Conservation (phyloP, 169 alveolate species). For the Babesia gibsoni region DNA sequence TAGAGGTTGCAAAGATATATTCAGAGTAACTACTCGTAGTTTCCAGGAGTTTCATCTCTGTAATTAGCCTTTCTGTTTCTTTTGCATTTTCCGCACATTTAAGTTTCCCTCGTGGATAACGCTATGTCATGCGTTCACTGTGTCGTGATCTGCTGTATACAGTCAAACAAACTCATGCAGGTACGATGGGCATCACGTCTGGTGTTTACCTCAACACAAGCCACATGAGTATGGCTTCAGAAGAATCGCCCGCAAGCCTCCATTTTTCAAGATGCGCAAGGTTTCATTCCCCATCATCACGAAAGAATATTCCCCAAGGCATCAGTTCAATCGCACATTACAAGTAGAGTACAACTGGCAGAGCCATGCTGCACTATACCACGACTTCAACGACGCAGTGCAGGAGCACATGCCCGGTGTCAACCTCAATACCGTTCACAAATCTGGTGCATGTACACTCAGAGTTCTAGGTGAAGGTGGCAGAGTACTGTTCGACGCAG, state of each 20-base stretch:
- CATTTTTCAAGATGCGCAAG: slow-evolving; percentile 54
- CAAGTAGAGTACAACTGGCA: slow-evolving; percentile 53
- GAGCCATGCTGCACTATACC: slow-evolving; percentile 6
- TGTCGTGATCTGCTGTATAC: too few species aligned
- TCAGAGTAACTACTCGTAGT: too few species aligned
- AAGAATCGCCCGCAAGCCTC: slow-evolving; percentile 62
- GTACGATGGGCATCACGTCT: slow-evolving; percentile 56
- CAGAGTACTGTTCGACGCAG: slow-evolving; percentile 9
- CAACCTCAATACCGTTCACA: not conserved
- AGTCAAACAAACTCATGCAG: too few species aligned
- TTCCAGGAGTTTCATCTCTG: too few species aligned
- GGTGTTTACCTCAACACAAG: slow-evolving; percentile 52
- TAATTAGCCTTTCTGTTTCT: too few species aligned
- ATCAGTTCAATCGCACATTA: slow-evolving; percentile 26
- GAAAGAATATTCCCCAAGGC: not conserved
- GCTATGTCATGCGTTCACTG: too few species aligned
- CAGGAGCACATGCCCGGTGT: slow-evolving; percentile 26
- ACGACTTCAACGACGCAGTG: slow-evolving; percentile 39
- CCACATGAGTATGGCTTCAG: slow-evolving; percentile 63
- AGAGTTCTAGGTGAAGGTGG: slow-evolving; percentile 11
- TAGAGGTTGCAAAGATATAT: too few species aligned
- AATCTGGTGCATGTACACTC: slow-evolving; percentile 1
- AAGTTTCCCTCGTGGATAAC: too few species aligned
- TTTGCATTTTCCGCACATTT: too few species aligned
- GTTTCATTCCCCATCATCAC: slow-evolving; percentile 23